Evolutionary conservation across 1,284 basidiomycete genomes (phyloP), one percentile per base, ranked within the genome.

Genomic region (Meira miltonrushii): DNA sequence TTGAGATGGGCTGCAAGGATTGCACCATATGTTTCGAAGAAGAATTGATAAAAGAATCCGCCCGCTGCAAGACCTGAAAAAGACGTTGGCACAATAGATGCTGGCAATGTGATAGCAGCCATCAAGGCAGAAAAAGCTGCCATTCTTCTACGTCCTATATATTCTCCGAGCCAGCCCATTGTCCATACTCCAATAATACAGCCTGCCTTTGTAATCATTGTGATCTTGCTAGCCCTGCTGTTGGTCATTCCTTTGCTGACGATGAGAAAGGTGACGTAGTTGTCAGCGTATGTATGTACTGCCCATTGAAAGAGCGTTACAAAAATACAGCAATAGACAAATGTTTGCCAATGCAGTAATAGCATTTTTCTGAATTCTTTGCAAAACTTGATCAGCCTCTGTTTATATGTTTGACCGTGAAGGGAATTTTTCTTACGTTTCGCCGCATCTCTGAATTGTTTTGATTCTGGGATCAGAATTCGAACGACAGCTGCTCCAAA

Each of bases 101-200:
- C 13, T 3, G 46, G 46, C 5, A 23, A 21, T n/a, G 25, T n/a
- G 12, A 48, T 3, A n/a, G 25, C 17, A 23, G 25, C 46, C 12
- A 48, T 2, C 5, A 48, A 23, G 12, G 17, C 12, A 48, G n/a
- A 48, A 25, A 48, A 5, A n/a, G 25, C 12, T 4, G 25, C 25
- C 21, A 23, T 23, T 25, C 46, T 48, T 48, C 46, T 48, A 21
- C 46, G n/a, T 21, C 46, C 46, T n/a, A 25, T 48, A 25, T 21
- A 48, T 48, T 48, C n/a, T 13, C 17, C 17, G 2, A 25, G 6
- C 12, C 17, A 13, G 12, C 46, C 46, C 17, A 25, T 25, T 13
- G 25, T 13, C 17, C 7, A 9, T 25, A 23, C 12, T 17, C 46
- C 46, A 5, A 48, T 5, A 12, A 48, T 13, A 25, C 46, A n/a